Evolutionary conservation across 345 rosid species (phyloP).

Genomic region (Litchi chinensis): DNA sequence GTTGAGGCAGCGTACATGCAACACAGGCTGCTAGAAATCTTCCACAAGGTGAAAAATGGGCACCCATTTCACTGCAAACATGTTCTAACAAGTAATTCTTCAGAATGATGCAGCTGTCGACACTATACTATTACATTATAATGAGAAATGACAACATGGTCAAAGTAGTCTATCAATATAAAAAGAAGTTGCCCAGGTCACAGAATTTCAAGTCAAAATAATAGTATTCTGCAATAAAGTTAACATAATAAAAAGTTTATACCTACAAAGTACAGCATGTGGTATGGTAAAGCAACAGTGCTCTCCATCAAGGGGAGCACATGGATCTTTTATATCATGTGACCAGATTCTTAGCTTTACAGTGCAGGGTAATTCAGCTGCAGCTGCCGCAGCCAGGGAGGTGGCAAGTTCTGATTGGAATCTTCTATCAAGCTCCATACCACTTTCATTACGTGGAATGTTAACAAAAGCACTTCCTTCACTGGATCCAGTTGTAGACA

Average conservation of each 20-base stretch:
- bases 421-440: conserved; percentile 41
- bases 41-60: conserved; percentile 66
- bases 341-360: conserved; percentile 62
- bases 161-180: not conserved
- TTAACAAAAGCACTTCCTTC: conserved; percentile 34
- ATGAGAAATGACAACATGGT: not conserved
- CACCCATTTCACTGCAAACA: conserved; percentile 63
- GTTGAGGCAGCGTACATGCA: conserved; percentile 49
- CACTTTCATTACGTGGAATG: conserved; percentile 31
- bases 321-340: conserved; percentile 46
- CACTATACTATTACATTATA: not conserved
- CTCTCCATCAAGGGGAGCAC: conserved; percentile 40
- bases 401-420: conserved; percentile 49
- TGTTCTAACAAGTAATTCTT: conserved; percentile 12
- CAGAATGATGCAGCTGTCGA: conserved; percentile 1
- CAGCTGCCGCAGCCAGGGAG: conserved; percentile 47
- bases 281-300: conserved; percentile 49
- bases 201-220: not conserved
- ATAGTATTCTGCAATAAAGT: not conserved
- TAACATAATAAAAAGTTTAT: conserved; percentile 10
- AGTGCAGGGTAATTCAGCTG: conserved; percentile 62
- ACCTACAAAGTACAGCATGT: conserved; percentile 66
- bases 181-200: not conserved
- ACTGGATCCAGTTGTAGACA: conserved; percentile 25
- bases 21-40: conserved; percentile 61